phyloP scores from a whole-genome alignment of 1,284 basidiomycete species.

The Ustilago vetiveriae region DNA sequence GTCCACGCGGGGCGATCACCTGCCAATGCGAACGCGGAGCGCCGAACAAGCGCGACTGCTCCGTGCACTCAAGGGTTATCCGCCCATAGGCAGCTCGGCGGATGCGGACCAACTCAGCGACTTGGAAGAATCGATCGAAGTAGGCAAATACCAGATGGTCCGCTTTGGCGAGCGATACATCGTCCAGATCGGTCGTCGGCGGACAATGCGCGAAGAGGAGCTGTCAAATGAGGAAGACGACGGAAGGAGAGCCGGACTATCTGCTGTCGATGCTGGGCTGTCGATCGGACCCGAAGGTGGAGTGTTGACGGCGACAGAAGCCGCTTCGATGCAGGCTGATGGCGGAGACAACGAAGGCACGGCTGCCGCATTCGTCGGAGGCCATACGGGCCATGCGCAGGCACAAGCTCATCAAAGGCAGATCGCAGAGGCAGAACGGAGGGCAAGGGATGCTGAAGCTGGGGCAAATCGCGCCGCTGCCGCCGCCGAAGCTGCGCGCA shows the following conservation, averaged over 20 bases:
- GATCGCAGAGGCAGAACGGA: constrained; percentile 28
- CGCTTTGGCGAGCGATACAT: constrained; percentile 59
- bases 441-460: constrained; percentile 40
- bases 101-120: constrained; percentile 63
- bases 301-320: constrained; percentile 7
- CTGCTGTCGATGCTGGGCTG: constrained; percentile 22
- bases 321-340: constrained; percentile 3
- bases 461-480: constrained; percentile 31
- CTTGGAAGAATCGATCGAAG: constrained; percentile 58
- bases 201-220: constrained; percentile 59
- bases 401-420: constrained; percentile 30
- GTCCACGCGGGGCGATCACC: constrained; percentile 51
- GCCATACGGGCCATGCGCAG: constrained; percentile 37
- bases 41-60: constrained; percentile 53
- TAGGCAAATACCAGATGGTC: constrained; percentile 49
- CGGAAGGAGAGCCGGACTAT: constrained; percentile 21
- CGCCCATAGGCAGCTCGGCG: constrained; percentile 50
- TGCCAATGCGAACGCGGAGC: constrained; percentile 38
- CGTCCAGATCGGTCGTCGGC: constrained; percentile 56
- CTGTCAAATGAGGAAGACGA: constrained; percentile 56
- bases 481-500: constrained; percentile 31
- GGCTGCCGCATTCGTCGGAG: constrained; percentile 20
- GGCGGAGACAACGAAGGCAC: constrained; percentile 12
- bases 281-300: constrained; percentile 14
- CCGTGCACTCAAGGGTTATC: constrained; percentile 54